Base-by-base conservation (phyloP, 192 early-diverging fungal species). In the Coemansia sp. region DNA sequence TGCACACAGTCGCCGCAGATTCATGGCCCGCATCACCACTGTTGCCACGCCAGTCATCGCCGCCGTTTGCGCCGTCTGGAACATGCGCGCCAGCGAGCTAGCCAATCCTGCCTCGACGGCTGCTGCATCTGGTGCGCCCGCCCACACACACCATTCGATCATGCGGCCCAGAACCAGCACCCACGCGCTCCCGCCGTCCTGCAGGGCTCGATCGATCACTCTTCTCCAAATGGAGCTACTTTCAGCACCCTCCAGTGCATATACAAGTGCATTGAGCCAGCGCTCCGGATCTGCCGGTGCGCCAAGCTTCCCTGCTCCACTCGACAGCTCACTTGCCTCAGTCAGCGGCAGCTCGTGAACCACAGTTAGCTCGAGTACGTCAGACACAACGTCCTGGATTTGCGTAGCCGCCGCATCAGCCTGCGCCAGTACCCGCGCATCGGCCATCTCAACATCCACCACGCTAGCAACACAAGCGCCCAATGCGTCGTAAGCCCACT, bases 61-160 rank as follows among this genome's bases (percentile, higher is more conserved):
- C 1, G 61, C 49, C 17, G 61, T 25, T 2, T 48, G 23, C 3
- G 35, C 19, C 23, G 49, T n/a, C 23, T 55, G 17, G 47, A 77
- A 27, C 6, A 54, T 41, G 4, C 59, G 72, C 0, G 77, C 61
- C 55, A 80, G 55, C 14, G 69, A 54, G 2, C 43, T 63, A 0
- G 69, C 72, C 0, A 69, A 58, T 27, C 45, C 60, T 1, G 72
- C 56, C 37, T 80, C 77, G 6, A 80, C 45, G 25, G 63, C 55
- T 17, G 57, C 59, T 0, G 68, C 16, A 4, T 16, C 50, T 8
- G 67, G 55, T 9, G 69, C 65, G 19, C 48, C 37, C 8, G 72
- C 60, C 77, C 77, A 80, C 39, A 49, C 61, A 41, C 69, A 65
- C 77, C 77, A 80, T 50, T 68, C 61, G 0, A 52, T 38, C 29